phyloP scores from a whole-genome alignment of 2,329 filamentous ascomycete species.

The Colletotrichum chrysophilum region DNA sequence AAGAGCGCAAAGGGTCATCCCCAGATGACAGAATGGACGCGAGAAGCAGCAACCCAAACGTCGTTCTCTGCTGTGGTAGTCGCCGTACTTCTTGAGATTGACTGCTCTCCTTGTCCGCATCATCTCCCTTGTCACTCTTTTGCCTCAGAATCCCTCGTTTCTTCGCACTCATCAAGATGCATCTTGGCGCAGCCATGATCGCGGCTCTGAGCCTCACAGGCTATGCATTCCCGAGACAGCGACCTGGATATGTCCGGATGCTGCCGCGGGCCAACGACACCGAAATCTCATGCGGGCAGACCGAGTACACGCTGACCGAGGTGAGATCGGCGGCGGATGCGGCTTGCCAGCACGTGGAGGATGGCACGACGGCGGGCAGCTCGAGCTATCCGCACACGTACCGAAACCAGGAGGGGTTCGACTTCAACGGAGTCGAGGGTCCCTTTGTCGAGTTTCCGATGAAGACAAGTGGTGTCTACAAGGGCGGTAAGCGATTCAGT shows the following conservation, averaged over 20 bases:
- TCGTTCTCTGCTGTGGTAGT: not conserved
- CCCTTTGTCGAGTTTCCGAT: conserved; percentile 72
- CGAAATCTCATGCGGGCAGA: conserved; percentile 51
- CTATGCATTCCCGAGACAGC: conserved; percentile 37
- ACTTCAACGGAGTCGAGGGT: conserved; percentile 56
- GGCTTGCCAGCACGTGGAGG: conserved; percentile 55
- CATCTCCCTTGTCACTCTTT: not conserved
- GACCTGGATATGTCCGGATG: conserved; percentile 40
- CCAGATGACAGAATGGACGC: not conserved
- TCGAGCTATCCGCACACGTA: conserved; percentile 61
- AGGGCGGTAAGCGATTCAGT: conserved; percentile 50
- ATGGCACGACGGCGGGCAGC: conserved; percentile 39
- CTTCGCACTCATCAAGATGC: not conserved
- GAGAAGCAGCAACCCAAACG: not conserved
- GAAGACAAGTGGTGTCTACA: conserved; percentile 55
- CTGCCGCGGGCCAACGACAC: not conserved
- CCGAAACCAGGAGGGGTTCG: conserved; percentile 68
- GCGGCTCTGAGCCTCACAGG: conserved; percentile 6
- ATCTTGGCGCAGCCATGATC: conserved; percentile 1
- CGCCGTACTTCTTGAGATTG: not conserved
- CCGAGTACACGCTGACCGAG: conserved; percentile 54
- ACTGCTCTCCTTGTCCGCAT: not conserved
- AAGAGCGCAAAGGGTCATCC: not conserved
- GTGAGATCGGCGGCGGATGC: conserved; percentile 54
- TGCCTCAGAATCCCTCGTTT: not conserved